Conservation (phyloP, 306 rosid species). For the Cucurbita moschata region DNA sequence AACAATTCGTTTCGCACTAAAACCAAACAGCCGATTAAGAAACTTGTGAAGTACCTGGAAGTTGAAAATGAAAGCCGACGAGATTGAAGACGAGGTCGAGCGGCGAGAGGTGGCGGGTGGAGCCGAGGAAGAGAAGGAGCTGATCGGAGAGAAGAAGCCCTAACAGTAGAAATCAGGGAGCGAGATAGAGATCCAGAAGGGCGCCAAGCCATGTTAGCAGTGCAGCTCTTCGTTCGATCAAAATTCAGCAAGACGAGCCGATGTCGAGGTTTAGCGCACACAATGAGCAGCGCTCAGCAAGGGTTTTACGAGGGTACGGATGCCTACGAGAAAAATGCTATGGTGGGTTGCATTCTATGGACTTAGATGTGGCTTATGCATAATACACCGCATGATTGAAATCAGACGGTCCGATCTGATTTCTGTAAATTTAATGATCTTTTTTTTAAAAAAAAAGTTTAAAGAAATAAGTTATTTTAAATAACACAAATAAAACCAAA, state of each 20-base stretch:
- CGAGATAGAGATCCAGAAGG: constrained; percentile 68
- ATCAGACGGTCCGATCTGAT: not conserved
- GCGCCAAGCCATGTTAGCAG: constrained; percentile 46
- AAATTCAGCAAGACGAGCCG: not conserved
- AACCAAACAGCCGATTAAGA: not conserved
- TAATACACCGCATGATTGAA: not conserved
- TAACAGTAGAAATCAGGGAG: constrained; percentile 46
- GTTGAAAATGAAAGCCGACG: constrained; percentile 55
- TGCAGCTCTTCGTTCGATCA: not conserved
- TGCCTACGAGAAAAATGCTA: not conserved
- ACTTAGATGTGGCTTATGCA: not conserved
- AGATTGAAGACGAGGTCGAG: constrained; percentile 56
- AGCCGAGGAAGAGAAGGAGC: constrained; percentile 46
- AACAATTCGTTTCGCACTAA: not conserved
- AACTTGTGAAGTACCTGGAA: constrained; percentile 30
- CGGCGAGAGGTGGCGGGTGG: constrained; percentile 42
- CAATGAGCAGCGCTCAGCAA: constrained; percentile 34
- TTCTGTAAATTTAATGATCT: not conserved
- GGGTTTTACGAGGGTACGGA: constrained; percentile 15
- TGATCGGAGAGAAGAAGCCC: constrained; percentile 50
- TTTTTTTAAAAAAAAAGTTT: too few relatives aligned
- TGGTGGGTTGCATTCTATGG: not conserved
- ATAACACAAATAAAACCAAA: too few relatives aligned
- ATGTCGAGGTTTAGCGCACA: not conserved
- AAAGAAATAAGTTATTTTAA: too few relatives aligned